Base-by-base conservation (phyloP, 2,329 filamentous ascomycete genomes). In the Ascochyta pisi region DNA sequence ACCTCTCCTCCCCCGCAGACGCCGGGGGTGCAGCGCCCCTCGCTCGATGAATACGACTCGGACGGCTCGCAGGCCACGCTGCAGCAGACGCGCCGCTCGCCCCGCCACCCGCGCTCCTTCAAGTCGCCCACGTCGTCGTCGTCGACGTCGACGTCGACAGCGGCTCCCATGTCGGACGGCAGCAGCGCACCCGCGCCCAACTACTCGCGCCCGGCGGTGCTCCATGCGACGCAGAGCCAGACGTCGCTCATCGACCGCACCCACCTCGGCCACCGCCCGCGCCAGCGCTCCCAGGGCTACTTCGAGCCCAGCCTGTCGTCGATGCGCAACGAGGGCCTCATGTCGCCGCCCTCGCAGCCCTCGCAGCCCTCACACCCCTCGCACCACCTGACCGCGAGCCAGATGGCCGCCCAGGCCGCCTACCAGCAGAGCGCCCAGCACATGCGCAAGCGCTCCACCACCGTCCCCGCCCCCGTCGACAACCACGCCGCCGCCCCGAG, bases 321-420 rank as follows among this genome's bases (percentile, higher is more conserved):
- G 22, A 86, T 83, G 51, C 70, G 77, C 84, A 19, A 26, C 43
- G 54, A 57, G 15, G 37, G 39, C 24, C 50, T 48, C 22, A 47
- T 50, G 38, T 41, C 56, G 19, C 38, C 47, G 37, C 80, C 84
- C 71, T 74, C 67, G 77, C 79, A 59, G 2, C 19, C 19, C 19
- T 41, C 56, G 19, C 38, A 42, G 37, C 80, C 84, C 71, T 74
- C 67, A 77, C 79, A 59, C 58, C 80, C 84, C 71, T 74, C 67
- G 77, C 79, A 59, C 58, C 64, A 47, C 54, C 67, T 86, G 75
- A 76, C 77, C 76, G 86, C 89, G n/a, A 91, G 89, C 74, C 88
- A 91, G 73, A 91, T 92, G 61, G 90, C 90, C 35, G 90, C 90
- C 16, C 90, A 92, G 75, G 87, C 90, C 9, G 90, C 90, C 51